These are phyloP conservation scores for Aureobasidium subglaciale DNA, from an alignment of 2,329 filamentous ascomycete species.

Conservation along the genomic window DNA sequence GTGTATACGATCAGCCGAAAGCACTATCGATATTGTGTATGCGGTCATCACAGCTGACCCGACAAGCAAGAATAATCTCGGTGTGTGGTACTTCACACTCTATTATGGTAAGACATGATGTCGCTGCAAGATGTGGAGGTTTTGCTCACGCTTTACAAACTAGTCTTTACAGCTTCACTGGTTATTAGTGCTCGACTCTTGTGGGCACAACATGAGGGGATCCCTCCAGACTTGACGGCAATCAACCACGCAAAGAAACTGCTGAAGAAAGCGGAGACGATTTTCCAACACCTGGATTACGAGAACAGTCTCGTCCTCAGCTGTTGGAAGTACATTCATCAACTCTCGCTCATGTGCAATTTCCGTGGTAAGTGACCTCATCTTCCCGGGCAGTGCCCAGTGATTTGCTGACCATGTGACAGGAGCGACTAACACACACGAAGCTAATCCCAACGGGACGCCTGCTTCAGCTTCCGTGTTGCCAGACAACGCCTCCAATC, in stretches of 20 bases:
- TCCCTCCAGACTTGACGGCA: not conserved
- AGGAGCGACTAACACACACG: not conserved
- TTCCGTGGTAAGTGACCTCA: not conserved
- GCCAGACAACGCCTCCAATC: not conserved
- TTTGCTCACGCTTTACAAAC: not conserved
- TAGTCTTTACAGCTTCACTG: conserved; percentile 11
- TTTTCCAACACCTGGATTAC: not conserved
- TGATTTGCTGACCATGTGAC: not conserved
- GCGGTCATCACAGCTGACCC: conserved; percentile 21
- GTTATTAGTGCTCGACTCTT: conserved; percentile 4
- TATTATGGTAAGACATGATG: conserved; percentile 30
- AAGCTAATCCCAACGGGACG: not conserved
- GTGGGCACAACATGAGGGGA: not conserved
- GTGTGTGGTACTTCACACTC: conserved; percentile 37
- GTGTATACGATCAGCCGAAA: conserved; percentile 29
- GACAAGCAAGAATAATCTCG: conserved; percentile 25
- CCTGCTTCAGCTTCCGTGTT: not conserved
- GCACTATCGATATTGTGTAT: conserved; percentile 30
- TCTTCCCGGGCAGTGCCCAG: too few relatives aligned
- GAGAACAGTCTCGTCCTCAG: not conserved
- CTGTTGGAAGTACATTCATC: conserved; percentile 1
- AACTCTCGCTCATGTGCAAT: not conserved
- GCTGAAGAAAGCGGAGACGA: not conserved
- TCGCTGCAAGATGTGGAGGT: too few relatives aligned
- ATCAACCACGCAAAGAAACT: not conserved